phyloP scores from a whole-genome alignment of 257 asterid species.

The Jacaranda mimosifolia region DNA sequence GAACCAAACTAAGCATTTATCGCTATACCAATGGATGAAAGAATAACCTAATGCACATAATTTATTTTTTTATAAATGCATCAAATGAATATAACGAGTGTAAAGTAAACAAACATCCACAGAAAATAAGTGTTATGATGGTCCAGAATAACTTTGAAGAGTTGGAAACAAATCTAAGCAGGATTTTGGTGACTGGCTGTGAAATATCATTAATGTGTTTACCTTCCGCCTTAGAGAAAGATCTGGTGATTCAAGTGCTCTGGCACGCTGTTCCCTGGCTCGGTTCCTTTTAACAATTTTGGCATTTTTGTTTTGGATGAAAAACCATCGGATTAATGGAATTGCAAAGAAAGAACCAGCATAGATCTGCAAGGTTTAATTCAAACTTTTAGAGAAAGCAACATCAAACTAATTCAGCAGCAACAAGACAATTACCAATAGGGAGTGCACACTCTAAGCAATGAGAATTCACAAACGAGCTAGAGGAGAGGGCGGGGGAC shows the following conservation, averaged over 20 bases:
- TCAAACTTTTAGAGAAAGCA: conserved; percentile 19
- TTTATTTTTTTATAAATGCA: background rate
- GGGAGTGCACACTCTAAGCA: background rate
- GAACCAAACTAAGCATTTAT: background rate
- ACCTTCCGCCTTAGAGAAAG: conserved; percentile 87
- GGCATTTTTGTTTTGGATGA: conserved; percentile 68
- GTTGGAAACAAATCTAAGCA: background rate
- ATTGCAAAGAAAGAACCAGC: conserved; percentile 97
- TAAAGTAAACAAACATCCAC: background rate
- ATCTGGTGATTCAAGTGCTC: conserved; percentile 82
- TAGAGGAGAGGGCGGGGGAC: background rate
- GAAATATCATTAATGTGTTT: conserved; percentile 24
- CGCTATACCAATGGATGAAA: background rate
- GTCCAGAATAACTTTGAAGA: background rate
- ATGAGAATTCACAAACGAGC: background rate
- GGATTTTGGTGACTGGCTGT: background rate
- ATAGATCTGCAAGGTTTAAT: conserved; percentile 68
- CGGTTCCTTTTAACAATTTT: conserved; percentile 70
- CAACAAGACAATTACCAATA: background rate
- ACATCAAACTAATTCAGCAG: conserved; percentile 10
- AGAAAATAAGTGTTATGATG: background rate
- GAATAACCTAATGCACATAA: background rate
- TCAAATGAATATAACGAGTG: background rate
- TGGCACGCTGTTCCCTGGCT: conserved; percentile 71
- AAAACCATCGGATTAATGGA: conserved; percentile 84